phyloP scores from a whole-genome alignment of 2,329 filamentous ascomycete genomes.

The Lasiodiplodia citricola region DNA sequence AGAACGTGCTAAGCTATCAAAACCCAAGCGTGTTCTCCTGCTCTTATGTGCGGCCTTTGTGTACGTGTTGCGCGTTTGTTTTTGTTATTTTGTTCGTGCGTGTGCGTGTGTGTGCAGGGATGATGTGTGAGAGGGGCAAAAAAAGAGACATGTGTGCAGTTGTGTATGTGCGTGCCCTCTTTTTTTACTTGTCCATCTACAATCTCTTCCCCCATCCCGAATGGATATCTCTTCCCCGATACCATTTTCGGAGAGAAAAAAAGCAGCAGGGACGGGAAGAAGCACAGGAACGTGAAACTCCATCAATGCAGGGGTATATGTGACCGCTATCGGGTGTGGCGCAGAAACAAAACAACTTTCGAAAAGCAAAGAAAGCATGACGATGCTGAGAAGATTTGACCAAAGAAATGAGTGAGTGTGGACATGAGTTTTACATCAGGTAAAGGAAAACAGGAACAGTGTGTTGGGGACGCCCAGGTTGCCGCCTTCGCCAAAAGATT shows the following conservation, averaged over 20 bases:
- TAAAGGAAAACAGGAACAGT: neutral
- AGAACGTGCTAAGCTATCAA: neutral
- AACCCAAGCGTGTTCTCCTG: neutral
- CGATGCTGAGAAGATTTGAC: neutral
- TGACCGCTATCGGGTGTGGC: constrained; percentile 14
- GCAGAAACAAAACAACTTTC: neutral
- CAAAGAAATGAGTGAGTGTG: constrained; percentile 12
- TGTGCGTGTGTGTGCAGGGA: neutral
- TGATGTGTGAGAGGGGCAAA: neutral
- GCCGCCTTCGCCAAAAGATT: neutral
- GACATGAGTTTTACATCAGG: neutral
- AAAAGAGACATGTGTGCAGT: neutral
- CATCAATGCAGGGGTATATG: constrained; percentile 25
- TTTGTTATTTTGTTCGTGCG: neutral
- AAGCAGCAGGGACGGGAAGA: constrained; percentile 3
- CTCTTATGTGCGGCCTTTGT: neutral
- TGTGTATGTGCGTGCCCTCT: neutral
- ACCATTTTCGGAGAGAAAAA: neutral
- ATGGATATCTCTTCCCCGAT: neutral
- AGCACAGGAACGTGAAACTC: constrained; percentile 19
- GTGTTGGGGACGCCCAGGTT: constrained; percentile 12
- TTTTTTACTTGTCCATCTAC: constrained; percentile 9
- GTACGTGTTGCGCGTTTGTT: neutral
- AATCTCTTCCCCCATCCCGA: neutral
- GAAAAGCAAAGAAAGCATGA: neutral